These are phyloP conservation scores for Metschnikowia bowlesiae DNA, from an alignment of 805 yeast species.

Conservation along the genomic window DNA sequence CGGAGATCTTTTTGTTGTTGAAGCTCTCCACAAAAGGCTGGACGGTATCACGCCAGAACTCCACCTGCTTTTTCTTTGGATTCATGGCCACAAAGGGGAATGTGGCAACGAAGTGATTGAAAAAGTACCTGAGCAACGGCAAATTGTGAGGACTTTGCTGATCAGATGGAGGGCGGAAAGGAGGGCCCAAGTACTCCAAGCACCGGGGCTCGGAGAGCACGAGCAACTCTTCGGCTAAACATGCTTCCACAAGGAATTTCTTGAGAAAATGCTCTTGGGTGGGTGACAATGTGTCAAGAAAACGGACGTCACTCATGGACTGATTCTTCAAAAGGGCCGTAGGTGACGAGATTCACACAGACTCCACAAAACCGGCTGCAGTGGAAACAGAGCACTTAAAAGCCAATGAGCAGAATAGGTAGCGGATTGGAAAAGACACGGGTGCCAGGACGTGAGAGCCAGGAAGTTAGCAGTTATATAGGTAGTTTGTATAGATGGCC, in stretches of 20 bases:
- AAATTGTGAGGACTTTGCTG: conserved; percentile 32
- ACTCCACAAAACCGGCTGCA: too few species aligned
- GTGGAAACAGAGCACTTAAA: too few species aligned
- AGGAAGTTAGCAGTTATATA: background rate
- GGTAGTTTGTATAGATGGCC: background rate
- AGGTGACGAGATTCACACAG: too few species aligned
- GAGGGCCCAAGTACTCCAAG: conserved; percentile 69
- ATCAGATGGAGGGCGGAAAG: conserved; percentile 46
- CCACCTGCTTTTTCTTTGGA: conserved; percentile 41
- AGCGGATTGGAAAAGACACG: background rate
- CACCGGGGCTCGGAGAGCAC: conserved; percentile 56
- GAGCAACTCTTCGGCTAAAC: conserved; percentile 60
- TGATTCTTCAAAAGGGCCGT: background rate
- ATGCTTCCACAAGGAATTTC: conserved; percentile 65
- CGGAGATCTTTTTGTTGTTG: conserved; percentile 65
- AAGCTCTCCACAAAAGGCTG: conserved; percentile 81
- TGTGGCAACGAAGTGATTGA: conserved; percentile 55
- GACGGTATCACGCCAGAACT: conserved; percentile 73
- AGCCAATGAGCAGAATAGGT: too few species aligned
- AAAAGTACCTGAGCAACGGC: conserved; percentile 67
- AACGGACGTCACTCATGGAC: conserved; percentile 3
- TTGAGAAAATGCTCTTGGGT: conserved; percentile 84
- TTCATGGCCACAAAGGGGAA: conserved; percentile 69
- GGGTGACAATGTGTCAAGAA: conserved; percentile 38
- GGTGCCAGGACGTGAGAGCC: background rate